Base-by-base conservation (phyloP, 2,329 filamentous ascomycete genomes). In the Lecanicillium sp. region DNA sequence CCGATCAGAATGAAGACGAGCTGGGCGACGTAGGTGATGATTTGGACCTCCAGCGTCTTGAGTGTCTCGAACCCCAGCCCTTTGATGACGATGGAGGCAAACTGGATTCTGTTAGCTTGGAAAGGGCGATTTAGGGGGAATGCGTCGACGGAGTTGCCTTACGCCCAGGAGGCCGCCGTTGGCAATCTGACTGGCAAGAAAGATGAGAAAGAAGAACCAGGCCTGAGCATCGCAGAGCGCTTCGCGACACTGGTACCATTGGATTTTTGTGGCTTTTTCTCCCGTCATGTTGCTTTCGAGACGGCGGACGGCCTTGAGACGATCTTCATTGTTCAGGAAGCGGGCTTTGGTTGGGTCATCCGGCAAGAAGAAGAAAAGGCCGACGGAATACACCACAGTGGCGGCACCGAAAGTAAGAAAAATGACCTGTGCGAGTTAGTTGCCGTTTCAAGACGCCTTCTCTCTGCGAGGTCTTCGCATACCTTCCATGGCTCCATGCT, bases 261-360 rank as follows among this genome's bases (percentile, higher is more conserved):
- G 9, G 17, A 46, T 29, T 24, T 21, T 23, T 5, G 14, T 46
- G 3, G 3, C 23, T 21, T 75, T 66, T 19, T 11, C 33, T n/a
- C 48, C 58, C 50, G 39, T 59, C 57, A 45, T 44, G 56, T 89
- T 89, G 20, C 77, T 69, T 0, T 83, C 70, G 20, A 89, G 77
- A 1, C 85, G 74, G 53, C 85, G 83, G 35, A 87, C 67, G 0
- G 82, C 84, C 33, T 85, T 68, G 0, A 79, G 60, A 2, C 78
- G 76, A 51, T 89, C 84, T 46, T 78, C 71, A 49, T 81, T 73
- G 24, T 67, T 81, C 27, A 89, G 57, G 45, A 73, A 74, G 21
- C 69, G 64, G 1, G 70, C 71, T 1, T 72, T 72, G 0, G 68
- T 58, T 1, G 44, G 44, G 12, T 26, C 19, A 12, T 40, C 41